Evolutionary conservation across 139 green algal species (phyloP), one percentile per base, ranked within the genome.

Genomic region (Choricystis sp.): DNA sequence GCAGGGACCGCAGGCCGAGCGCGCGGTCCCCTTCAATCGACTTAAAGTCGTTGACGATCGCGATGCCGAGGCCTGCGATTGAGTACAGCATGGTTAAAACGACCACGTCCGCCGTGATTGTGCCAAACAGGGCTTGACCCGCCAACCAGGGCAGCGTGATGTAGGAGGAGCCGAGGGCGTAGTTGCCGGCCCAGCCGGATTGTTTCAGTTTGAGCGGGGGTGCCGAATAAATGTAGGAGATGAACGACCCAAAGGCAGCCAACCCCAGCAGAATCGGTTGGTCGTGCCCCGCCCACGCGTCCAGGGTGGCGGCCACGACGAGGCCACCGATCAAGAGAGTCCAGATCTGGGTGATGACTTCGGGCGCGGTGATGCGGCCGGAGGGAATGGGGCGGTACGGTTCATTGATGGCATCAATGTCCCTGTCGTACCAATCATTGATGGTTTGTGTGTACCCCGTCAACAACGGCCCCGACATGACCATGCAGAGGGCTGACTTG

Each of bases 31-130:
- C 79, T 75, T 97, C 90, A 65, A 97, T 97, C 70, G 72, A 87
- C 74, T 99, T 99, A 83, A 99, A 99, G 78, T 99, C 93, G 77
- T 99, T 99, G 29, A 99, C 93, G 62, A 98, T 99, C 68, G 93
- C 93, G 69, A 99, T 99, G 68, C 93, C 93, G 65, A 99, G 79
- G 21, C 93, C 92, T 22, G 90, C 86, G 14, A 92, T 85, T 56
- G 89, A 97, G 88, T 99, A 99, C 4, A 96, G 79, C 61, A 99
- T 72, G 1, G 93, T 99, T 2, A 99, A 78, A 28, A 96, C 73
- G 66, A 95, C 85, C 16, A 99, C 89, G 60, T 97, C 92, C 16
- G 60, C 67, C 0, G 81, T 84, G 24, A 99, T 80, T 4, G 79
- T 89, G 55, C 92, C 92, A 71, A 98, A 98, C 66, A 97, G 69